Percentiles rank a stretch among this genome's conserved stretches.
These are phyloP conservation scores for Hymenoscyphus linearis DNA, from an alignment of 2,329 filamentous ascomycete genomes.

Conservation along the genomic window DNA sequence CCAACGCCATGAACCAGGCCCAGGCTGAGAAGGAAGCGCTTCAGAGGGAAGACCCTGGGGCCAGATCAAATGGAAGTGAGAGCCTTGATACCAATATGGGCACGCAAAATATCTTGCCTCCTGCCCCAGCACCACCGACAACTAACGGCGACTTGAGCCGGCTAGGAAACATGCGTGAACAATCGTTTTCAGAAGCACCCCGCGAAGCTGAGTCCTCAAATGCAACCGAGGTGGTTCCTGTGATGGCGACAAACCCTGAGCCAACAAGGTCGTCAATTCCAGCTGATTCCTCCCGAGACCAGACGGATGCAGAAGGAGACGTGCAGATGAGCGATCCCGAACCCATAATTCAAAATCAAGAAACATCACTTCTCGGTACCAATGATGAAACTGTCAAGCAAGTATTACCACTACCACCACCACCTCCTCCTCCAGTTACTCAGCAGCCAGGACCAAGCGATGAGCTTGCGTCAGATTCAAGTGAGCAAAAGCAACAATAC, in stretches of 20 bases:
- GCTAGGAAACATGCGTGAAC: constrained; percentile 23
- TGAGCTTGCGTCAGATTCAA: constrained; percentile 20
- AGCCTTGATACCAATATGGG: constrained; percentile 12
- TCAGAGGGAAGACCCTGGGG: constrained; percentile 16
- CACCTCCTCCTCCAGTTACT: constrained; percentile 27
- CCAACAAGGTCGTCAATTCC: constrained; percentile 13
- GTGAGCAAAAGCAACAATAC: constrained; percentile 32
- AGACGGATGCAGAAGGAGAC: constrained; percentile 25
- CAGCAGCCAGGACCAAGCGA: constrained; percentile 17
- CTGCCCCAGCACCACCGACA: constrained; percentile 7
- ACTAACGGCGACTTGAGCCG: constrained; percentile 23
- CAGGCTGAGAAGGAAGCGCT: constrained; percentile 28
- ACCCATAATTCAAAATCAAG: constrained; percentile 22
- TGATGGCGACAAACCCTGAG: constrained; percentile 17
- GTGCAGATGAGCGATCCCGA: constrained; percentile 24
- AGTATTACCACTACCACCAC: constrained; percentile 25
- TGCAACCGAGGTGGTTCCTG: constrained; percentile 9
- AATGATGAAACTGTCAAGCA: constrained; percentile 21
- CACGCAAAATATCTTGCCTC: constrained; percentile 10
- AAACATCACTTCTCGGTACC: constrained; percentile 18
- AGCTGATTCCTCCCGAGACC: constrained; percentile 9
- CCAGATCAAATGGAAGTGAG: constrained; percentile 13
- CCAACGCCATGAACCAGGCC: constrained; percentile 10
- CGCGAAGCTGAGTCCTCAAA: constrained; percentile 19
- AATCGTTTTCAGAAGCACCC: constrained; percentile 29